Base-by-base conservation (phyloP, 257 asterid species). In the Nicotiana undulata region DNA sequence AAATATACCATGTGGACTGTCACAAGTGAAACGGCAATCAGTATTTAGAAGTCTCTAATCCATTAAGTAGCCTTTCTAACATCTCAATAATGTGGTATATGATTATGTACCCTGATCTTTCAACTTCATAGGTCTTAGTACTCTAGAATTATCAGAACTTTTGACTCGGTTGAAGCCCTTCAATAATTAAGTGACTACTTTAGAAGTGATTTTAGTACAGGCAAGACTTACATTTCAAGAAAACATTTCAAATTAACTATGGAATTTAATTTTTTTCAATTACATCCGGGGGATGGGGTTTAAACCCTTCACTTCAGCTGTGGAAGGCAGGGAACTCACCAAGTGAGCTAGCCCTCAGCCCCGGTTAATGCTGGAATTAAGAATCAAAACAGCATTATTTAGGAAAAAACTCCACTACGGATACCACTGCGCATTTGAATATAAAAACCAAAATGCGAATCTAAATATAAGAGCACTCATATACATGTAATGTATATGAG, bases 1-100 rank as follows among this genome's bases (percentile, higher is more conserved):
- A 84, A 94, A 96, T 83, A 96, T 96, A 83, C 99, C 99, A 76
- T 90, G 95, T 58, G 97, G 98, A 66, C 98, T 96, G 95, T 91
- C 82, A 80, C 5, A 34, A 22, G 3, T 7, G 60, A 46, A 44
- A 72, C 60, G 13, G 56, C 59, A 70, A 44, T 70, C 77, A 70
- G 77, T 13, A 70, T 44, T 61, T 70, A 12, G 22, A 53, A 70
- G 59, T 22, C 13, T 1, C 77, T 44, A 0, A 49, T 70, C 34
- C 77, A 44, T 70, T 70, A 44, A 12, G 46, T 12, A 22, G 46
- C 77, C 24, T 44, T 70, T 44, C 46, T 22, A 32, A 44, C 20
- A 44, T 44, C 59, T 70, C 59, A 70, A n/a, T 40, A 40, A 40
- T 7, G 46, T 40, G 46, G 46, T 40, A 40, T 40, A 40, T 68